Base-by-base conservation (phyloP, 441 rosid species). In the Manihot esculenta region DNA sequence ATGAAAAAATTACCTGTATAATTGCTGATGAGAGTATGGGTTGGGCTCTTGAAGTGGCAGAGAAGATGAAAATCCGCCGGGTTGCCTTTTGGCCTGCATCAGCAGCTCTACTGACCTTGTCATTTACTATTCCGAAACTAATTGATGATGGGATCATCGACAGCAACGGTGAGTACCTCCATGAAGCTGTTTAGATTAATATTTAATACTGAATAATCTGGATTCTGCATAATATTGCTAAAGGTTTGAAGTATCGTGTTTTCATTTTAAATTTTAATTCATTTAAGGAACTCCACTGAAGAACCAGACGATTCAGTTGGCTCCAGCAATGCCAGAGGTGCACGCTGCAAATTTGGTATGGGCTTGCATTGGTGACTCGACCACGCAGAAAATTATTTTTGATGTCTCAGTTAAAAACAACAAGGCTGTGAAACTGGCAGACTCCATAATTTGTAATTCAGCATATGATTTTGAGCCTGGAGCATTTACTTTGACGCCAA, bases 61-160 rank as follows among this genome's bases (percentile, higher is more conserved):
- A 74, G 55, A 80, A 85, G 84, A 61, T 76, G 74, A 85, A 86
- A 23, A 80, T 85, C 50, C 77, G 64, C 24, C 59, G 76, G 5
- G 86, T 84, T 3, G 86, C 84, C 56, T 85, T 86, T 72, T 86
- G 89, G 72, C 88, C 91, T 0, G 84, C 91, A 0, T 79, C 93
- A 14, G 85, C 89, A 21, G 85, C 87, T 5, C 18, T 71, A 33
- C 68, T 86, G 69, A 72, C 79, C 72, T 70, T 75, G 51, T 54
- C 69, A 4, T 72, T 78, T 20, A 71, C 74, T 56, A 75, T 83
- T 42, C 79, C 72, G 15, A 81, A 76, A 75, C 72, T 88, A 66
- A 68, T 85, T 38, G 71, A 79, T 64, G 86, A 85, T 61, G 87
- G 89, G 70, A 51, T 85, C 65, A 79, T 86, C 23, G 81, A 77